phyloP scores from a whole-genome alignment of 352 stramenopile species.

The Globisporangium carolinianum region DNA sequence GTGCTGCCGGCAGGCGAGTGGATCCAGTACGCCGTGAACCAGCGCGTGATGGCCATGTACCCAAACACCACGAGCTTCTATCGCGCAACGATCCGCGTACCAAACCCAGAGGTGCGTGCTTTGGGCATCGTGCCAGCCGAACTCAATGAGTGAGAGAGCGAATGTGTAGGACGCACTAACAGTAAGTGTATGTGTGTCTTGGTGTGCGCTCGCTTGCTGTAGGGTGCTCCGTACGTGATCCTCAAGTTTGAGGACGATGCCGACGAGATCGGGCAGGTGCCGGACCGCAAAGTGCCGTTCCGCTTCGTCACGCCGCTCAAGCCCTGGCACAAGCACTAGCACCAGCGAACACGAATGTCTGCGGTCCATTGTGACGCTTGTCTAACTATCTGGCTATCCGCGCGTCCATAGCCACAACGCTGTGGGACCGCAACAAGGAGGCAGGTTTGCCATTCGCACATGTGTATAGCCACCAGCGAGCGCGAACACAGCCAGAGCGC shows the following conservation, averaged over 20 bases:
- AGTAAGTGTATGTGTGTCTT: not conserved
- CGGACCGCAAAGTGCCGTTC: conserved; percentile 90
- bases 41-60: conserved; percentile 96
- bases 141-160: not conserved
- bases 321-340: conserved; percentile 29
- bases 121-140: not conserved
- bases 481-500: too few relatives aligned
- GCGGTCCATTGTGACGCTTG: too few relatives aligned
- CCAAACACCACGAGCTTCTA: conserved; percentile 98
- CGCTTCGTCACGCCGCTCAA: conserved; percentile 90
- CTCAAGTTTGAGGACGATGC: conserved; percentile 98
- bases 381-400: too few relatives aligned
- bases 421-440: too few relatives aligned
- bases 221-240: conserved; percentile 89
- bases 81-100: conserved; percentile 86
- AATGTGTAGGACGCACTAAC: not conserved
- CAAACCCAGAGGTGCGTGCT: conserved; percentile 71
- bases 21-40: conserved; percentile 86
- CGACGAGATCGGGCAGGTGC: conserved; percentile 87
- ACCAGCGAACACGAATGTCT: not conserved
- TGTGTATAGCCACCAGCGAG: too few relatives aligned
- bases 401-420: too few relatives aligned
- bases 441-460: too few relatives aligned
- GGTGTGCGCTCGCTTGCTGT: conserved; percentile 6
- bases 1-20: conserved; percentile 43